A percentile compares a stretch with the other conserved stretches of the same genome.
Evolutionary conservation across 345 rosid genomes (phyloP).

Genomic region (Psidium guajava): DNA sequence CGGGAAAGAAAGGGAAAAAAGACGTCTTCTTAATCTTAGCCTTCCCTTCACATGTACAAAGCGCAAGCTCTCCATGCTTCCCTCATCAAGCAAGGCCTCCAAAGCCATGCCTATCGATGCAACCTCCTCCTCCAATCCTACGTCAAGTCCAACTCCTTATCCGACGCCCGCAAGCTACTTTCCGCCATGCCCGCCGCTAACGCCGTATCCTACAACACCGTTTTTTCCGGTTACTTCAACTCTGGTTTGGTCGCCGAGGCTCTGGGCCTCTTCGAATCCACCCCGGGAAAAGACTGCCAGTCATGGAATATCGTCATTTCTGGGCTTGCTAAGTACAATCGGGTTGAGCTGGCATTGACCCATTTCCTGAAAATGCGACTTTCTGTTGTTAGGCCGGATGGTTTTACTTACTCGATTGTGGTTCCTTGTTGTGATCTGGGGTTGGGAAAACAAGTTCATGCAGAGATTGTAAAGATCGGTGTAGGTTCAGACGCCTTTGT

Average conservation of each 20-base stretch:
- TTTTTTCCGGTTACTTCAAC: constrained; percentile 25
- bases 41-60: neutral
- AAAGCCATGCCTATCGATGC: neutral
- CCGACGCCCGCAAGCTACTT: neutral
- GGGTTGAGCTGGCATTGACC: constrained; percentile 17
- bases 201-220: constrained; percentile 28
- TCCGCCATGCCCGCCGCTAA: neutral
- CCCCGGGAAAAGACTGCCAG: constrained; percentile 13
- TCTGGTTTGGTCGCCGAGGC: constrained; percentile 20
- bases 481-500: constrained; percentile 23
- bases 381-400: constrained; percentile 27
- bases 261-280: constrained; percentile 10
- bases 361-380: constrained; percentile 16
- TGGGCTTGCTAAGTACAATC: constrained; percentile 12
- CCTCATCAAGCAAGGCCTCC: neutral
- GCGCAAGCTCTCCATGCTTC: neutral
- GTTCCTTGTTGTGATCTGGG: constrained; percentile 15
- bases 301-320: constrained; percentile 37
- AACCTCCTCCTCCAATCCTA: constrained; percentile 1
- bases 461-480: constrained; percentile 24
- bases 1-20: neutral
- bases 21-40: neutral
- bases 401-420: constrained; percentile 22
- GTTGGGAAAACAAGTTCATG: constrained; percentile 12
- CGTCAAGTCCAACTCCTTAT: neutral